Conservation (phyloP, 306 rosid species). For the Arachis hypogaea region DNA sequence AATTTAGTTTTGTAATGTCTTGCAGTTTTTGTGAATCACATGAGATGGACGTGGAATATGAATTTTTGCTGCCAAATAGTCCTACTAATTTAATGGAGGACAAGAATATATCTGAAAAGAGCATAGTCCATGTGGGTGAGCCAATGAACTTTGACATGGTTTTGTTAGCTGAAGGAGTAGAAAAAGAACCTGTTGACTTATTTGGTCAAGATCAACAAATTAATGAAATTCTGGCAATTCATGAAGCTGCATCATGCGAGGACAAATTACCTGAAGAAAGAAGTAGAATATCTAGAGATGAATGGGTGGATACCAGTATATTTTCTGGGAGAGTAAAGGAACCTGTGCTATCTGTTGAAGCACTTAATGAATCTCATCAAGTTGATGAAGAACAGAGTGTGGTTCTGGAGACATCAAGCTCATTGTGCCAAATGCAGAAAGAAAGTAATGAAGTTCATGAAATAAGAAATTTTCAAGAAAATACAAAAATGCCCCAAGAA, state of each 20-base stretch:
- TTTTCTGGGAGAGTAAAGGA: constrained; percentile 40
- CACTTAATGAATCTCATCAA: constrained; percentile 37
- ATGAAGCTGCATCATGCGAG: constrained; percentile 21
- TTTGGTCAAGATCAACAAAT: constrained; percentile 46
- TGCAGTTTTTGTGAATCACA: constrained; percentile 52
- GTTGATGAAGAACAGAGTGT: constrained; percentile 35
- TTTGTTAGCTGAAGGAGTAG: constrained; percentile 34
- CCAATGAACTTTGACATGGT: constrained; percentile 31
- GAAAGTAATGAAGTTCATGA: constrained; percentile 36
- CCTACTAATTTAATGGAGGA: constrained; percentile 26
- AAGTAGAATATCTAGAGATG: constrained; percentile 46
- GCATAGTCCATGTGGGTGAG: constrained; percentile 45
- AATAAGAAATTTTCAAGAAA: constrained; percentile 37
- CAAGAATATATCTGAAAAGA: constrained; percentile 39
- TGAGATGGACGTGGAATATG: constrained; percentile 50
- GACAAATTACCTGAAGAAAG: constrained; percentile 34
- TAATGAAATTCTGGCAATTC: constrained; percentile 38
- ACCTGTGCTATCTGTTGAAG: constrained; percentile 32
- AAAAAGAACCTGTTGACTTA: constrained; percentile 36
- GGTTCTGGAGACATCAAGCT: constrained; percentile 40
- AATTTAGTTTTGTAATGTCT: constrained; percentile 33
- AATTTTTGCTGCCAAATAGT: constrained; percentile 41
- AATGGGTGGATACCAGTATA: constrained; percentile 37
- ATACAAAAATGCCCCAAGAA: constrained; percentile 50
- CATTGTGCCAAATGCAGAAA: constrained; percentile 36